phyloP scores from a whole-genome alignment of 1,284 basidiomycete species.

The Pisolithus thermaeus region DNA sequence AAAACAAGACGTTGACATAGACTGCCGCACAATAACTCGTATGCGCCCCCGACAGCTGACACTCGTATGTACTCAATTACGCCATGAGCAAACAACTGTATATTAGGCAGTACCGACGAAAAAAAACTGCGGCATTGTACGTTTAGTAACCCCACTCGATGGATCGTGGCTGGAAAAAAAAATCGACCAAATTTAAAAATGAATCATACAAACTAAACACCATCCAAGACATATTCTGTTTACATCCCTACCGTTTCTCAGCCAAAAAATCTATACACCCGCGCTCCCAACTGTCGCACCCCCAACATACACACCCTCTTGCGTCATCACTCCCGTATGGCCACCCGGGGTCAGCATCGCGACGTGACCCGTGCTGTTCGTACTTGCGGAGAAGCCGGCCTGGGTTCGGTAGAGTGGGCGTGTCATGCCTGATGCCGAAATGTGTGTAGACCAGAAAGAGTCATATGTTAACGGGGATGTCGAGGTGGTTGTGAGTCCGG shows the following conservation, averaged over 20 bases:
- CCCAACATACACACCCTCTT: conserved; percentile 29
- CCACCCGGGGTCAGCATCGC: conserved; percentile 29
- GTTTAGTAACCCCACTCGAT: background rate
- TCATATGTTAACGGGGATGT: conserved; percentile 48
- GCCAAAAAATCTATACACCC: background rate
- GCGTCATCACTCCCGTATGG: conserved; percentile 26
- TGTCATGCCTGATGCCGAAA: conserved; percentile 23
- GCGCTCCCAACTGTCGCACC: conserved; percentile 12
- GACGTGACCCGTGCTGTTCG: conserved; percentile 21
- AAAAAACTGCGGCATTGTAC: background rate
- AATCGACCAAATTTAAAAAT: too few relatives aligned
- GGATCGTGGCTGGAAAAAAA: too few relatives aligned
- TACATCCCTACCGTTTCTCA: background rate
- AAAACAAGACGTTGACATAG: too few relatives aligned
- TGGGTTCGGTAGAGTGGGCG: conserved; percentile 29
- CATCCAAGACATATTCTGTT: too few relatives aligned
- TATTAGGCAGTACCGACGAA: too few relatives aligned
- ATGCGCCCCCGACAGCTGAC: too few relatives aligned
- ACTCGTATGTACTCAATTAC: too few relatives aligned
- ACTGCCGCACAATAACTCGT: too few relatives aligned
- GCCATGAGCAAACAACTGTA: too few relatives aligned
- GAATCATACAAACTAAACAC: too few relatives aligned
- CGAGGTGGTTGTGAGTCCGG: conserved; percentile 10
- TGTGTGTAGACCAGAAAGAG: conserved; percentile 59
- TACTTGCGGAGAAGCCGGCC: conserved; percentile 23